Percentiles rank a stretch among this genome's conserved stretches.
Evolutionary conservation across 2,329 filamentous ascomycete genomes (phyloP).

Genomic region (Chlorencoelia australis): DNA sequence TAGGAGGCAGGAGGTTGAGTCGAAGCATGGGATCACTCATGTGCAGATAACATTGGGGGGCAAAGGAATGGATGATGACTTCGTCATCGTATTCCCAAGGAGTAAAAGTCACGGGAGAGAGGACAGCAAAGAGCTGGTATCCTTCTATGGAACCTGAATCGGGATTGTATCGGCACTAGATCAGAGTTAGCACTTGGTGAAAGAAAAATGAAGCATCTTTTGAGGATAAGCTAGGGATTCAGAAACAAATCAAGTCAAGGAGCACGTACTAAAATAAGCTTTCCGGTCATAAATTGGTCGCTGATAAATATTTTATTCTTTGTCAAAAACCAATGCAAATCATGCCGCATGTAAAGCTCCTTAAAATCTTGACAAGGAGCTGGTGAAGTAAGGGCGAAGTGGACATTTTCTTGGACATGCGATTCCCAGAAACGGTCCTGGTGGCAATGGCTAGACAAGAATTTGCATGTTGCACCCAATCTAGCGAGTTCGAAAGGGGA

Average conservation of each 20-base stretch:
- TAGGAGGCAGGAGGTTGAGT: too few species aligned
- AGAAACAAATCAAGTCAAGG: too few species aligned
- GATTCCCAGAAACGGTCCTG: constrained; percentile 64
- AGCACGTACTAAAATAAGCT: constrained; percentile 65
- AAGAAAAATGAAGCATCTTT: too few species aligned
- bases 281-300: constrained; percentile 63
- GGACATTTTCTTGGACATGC: constrained; percentile 57
- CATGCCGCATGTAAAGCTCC: constrained; percentile 62
- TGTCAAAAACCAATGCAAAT: constrained; percentile 77
- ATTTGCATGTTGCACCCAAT: constrained; percentile 50
- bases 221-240: too few species aligned
- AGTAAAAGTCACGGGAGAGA: constrained; percentile 42
- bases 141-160: constrained; percentile 68
- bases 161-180: constrained; percentile 63
- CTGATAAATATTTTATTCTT: constrained; percentile 78
- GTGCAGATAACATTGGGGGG: constrained; percentile 61
- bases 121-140: constrained; percentile 62
- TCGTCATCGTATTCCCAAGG: constrained; percentile 55
- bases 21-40: too few species aligned
- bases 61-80: constrained; percentile 63
- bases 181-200: constrained; percentile 50
- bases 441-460: constrained; percentile 46
- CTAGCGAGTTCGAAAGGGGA: constrained; percentile 51
- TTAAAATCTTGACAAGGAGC: constrained; percentile 55
- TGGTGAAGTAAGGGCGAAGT: constrained; percentile 40